phyloP scores from a whole-genome alignment of 139 green algal species.

The Auxenochlorella pyrenoidosa region DNA sequence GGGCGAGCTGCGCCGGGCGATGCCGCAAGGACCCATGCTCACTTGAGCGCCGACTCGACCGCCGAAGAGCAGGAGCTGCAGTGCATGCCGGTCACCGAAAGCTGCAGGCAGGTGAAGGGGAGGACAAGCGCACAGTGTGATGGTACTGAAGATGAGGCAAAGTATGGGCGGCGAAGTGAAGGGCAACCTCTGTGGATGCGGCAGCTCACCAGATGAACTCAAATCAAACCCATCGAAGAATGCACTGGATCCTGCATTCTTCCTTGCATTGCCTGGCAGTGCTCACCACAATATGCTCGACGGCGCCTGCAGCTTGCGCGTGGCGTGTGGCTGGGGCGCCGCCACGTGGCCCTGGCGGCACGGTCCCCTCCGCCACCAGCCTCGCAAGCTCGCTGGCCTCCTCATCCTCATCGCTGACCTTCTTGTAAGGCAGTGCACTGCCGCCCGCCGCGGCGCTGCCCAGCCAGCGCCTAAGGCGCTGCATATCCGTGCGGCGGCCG shows the following conservation, averaged over 20 bases:
- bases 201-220: neutral
- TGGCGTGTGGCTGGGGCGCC: too few species aligned
- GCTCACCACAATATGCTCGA: neutral
- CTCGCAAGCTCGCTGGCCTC: slow-evolving; percentile 1
- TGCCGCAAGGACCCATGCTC: neutral
- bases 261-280: too few species aligned
- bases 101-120: slow-evolving; percentile 52
- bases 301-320: neutral
- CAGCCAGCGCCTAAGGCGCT: neutral
- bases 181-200: too few species aligned
- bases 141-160: too few species aligned
- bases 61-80: slow-evolving; percentile 86
- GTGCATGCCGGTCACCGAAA: slow-evolving; percentile 87
- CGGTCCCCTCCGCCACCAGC: neutral
- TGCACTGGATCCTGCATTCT: too few species aligned
- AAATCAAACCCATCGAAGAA: too few species aligned
- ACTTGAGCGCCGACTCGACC: slow-evolving; percentile 80
- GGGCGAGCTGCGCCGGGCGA: too few species aligned
- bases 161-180: too few species aligned
- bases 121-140: too few species aligned
- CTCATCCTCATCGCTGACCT: neutral
- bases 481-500: neutral
- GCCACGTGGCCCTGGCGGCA: neutral
- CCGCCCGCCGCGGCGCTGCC: neutral
- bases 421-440: neutral